Evolutionary conservation across 2,329 filamentous ascomycete genomes (phyloP).

Genomic region (Aspergillaceae sp.): DNA sequence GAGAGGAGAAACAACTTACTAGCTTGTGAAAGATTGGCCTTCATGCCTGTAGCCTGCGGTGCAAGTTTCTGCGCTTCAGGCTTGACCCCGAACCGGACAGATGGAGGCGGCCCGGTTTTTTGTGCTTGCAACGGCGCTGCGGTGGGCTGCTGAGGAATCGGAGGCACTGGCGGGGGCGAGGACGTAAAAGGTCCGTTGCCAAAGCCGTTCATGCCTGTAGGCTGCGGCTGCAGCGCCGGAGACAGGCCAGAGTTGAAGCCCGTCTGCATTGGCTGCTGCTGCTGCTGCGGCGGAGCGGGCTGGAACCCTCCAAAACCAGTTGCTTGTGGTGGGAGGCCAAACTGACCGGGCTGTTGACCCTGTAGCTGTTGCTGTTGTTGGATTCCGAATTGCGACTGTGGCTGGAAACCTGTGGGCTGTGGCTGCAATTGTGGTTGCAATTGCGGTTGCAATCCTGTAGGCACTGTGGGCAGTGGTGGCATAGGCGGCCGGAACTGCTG

Average conservation of each 20-base stretch:
- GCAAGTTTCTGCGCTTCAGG: constrained; percentile 63
- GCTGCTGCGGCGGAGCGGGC: constrained; percentile 20
- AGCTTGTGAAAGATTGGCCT: constrained; percentile 86
- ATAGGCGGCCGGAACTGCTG: constrained; percentile 52
- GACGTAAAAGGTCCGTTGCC: constrained; percentile 39
- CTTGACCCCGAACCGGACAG: constrained; percentile 78
- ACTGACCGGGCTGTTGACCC: constrained; percentile 39
- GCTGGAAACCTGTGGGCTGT: constrained; percentile 57
- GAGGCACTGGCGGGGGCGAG: constrained; percentile 46
- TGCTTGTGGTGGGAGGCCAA: constrained; percentile 43
- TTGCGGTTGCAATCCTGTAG: constrained; percentile 51
- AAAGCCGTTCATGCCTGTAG: constrained; percentile 44
- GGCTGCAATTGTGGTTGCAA: constrained; percentile 39
- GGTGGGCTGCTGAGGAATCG: constrained; percentile 51
- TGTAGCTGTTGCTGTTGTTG: constrained; percentile 40
- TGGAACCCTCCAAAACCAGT: constrained; percentile 44
- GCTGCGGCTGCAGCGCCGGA: constrained; percentile 37
- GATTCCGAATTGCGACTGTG: constrained; percentile 38
- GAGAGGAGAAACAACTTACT: constrained; percentile 58
- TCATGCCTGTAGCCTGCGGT: constrained; percentile 77
- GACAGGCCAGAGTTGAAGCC: constrained; percentile 47
- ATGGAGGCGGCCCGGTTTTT: constrained; percentile 76
- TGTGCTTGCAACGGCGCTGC: constrained; percentile 61
- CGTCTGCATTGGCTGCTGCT: constrained; percentile 43
- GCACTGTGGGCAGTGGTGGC: constrained; percentile 55